Evolutionary conservation across 495 filamentous ascomycete species (phyloP).

Genomic region (Clavariopsis aquatica): DNA sequence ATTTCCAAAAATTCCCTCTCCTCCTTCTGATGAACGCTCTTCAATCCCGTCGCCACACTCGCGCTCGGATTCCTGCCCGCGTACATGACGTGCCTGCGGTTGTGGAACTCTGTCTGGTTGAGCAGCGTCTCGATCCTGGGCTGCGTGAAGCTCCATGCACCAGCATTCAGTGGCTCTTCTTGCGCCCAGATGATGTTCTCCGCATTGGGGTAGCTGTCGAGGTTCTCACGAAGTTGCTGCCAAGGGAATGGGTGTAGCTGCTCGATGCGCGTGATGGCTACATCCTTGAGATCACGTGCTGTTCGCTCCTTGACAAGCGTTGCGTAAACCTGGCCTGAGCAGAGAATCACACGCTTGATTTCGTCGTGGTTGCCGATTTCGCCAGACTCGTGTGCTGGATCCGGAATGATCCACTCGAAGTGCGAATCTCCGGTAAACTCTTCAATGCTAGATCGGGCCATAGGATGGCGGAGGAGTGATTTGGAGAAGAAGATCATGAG

Average conservation of each 20-base stretch:
- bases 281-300: constrained; percentile 76
- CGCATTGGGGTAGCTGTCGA: constrained; percentile 94
- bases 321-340: constrained; percentile 91
- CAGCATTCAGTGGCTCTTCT: constrained; percentile 96
- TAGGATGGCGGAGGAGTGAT: constrained; percentile 84
- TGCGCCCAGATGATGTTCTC: constrained; percentile 95
- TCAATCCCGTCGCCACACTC: constrained; percentile 88
- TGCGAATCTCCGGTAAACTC: constrained; percentile 87
- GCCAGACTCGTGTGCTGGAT: constrained; percentile 73
- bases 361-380: constrained; percentile 76
- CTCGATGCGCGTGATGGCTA: constrained; percentile 92
- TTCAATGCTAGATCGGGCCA: constrained; percentile 84
- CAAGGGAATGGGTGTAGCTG: constrained; percentile 99
- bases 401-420: constrained; percentile 94
- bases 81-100: constrained; percentile 94
- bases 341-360: constrained; percentile 92
- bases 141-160: constrained; percentile 92
- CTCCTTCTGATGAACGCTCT: constrained; percentile 86
- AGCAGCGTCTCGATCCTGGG: constrained; percentile 94
- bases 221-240: constrained; percentile 91
- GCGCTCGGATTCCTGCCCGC: constrained; percentile 89
- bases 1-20: constrained; percentile 84
- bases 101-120: constrained; percentile 86
- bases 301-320: constrained; percentile 89
- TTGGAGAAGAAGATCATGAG: constrained; percentile 98